Conservation (phyloP, 1,284 basidiomycete species). For the Schizopora paradoxa region DNA sequence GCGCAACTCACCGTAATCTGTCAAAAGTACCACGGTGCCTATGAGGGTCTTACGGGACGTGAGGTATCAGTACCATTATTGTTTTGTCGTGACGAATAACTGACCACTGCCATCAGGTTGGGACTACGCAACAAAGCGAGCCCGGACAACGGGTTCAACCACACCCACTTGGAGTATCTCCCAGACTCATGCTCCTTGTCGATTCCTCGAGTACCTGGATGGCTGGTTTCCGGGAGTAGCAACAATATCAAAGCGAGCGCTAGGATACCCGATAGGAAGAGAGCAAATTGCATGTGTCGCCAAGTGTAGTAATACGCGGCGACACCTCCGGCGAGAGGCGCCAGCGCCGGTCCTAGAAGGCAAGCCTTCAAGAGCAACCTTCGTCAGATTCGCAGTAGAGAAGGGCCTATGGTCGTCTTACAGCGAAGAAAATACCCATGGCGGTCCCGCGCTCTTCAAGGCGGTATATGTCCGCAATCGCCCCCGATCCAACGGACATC, state of each 20-base stretch:
- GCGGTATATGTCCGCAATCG: constrained; percentile 60
- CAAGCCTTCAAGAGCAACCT: constrained; percentile 21
- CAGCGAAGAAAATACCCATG: constrained; percentile 59
- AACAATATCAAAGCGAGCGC: constrained; percentile 42
- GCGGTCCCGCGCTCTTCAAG: constrained; percentile 57
- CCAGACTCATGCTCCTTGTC: constrained; percentile 31
- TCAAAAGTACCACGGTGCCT: constrained; percentile 34
- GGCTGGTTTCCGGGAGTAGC: constrained; percentile 69
- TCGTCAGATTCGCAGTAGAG: neutral
- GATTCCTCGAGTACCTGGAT: constrained; percentile 43
- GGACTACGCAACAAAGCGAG: constrained; percentile 52
- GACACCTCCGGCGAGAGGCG: constrained; percentile 35
- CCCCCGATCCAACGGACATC: constrained; percentile 53
- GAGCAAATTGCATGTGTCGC: constrained; percentile 47
- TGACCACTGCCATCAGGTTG: constrained; percentile 49
- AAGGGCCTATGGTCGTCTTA: constrained; percentile 27
- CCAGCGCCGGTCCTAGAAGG: constrained; percentile 33
- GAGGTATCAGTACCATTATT: neutral
- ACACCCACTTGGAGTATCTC: constrained; percentile 32
- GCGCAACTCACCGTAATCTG: constrained; percentile 37
- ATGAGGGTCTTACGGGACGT: constrained; percentile 34
- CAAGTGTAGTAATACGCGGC: constrained; percentile 40
- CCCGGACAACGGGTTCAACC: constrained; percentile 56
- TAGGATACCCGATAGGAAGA: constrained; percentile 42
- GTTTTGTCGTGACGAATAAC: constrained; percentile 23